Evolutionary conservation across 768 basidiomycete genomes (phyloP), one percentile per base, ranked within the genome.

Genomic region (Mycena capillaripes): DNA sequence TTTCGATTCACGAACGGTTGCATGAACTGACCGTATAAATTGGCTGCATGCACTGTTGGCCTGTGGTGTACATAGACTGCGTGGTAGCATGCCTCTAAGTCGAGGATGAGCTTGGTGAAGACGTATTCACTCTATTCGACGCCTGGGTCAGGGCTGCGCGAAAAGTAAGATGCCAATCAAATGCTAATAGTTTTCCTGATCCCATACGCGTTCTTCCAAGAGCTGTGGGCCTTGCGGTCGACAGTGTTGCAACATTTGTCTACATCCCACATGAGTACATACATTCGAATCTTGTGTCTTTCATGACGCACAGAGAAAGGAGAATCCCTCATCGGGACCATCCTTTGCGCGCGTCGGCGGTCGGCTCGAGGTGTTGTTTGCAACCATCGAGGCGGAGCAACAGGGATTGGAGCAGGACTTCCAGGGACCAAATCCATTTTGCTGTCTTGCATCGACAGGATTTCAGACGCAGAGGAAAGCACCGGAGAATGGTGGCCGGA

Each of bases 11-110:
- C 10, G 38, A 38, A 10, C 6, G 42, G 12, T 19, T 12, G 42
- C 42, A 14, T 34, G 11, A 17, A 44, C 21, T 46, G 44, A 70
- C 69, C 25, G 12, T 6, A 30, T 70, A 70, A 4, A 70, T 50
- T 1, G 29, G 60, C 27, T 48, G 6, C 17, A 16, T 17, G 42
- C 42, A 42, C 42, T 4, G 16, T 48, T 48, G 46, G 12, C n/a
- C 46, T 23, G n/a, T 12, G 46, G 21, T 48, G 46, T 25, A 48
- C n/a, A n/a, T 12, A 23, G 46, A 23, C 46, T 48, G 46, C n/a
- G 8, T 48, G 46, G 46, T 16, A 21, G 46, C 8, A 23, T 12
- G 46, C n/a, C 46, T 7, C 16, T 42, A n/a, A 48, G n/a, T n/a
- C 5, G 21, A 48, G 12, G 46, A 48, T 6, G 46, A 48, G 46